Evolutionary conservation across 1,139 yeast species (phyloP).

Genomic region (Taphrina populina): DNA sequence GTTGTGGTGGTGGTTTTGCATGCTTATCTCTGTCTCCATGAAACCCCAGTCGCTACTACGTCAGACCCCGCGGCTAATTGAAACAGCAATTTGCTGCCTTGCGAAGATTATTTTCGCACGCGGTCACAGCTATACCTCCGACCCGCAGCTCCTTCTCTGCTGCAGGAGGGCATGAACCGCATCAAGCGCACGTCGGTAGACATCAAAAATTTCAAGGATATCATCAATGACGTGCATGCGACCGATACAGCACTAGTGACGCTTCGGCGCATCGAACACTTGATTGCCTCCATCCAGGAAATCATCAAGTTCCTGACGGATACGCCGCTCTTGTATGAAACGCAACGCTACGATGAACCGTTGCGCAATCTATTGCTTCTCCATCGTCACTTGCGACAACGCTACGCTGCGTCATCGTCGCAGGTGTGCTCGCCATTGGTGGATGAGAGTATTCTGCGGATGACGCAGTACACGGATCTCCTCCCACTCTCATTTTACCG

Average conservation of each 20-base stretch:
- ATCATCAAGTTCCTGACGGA: slow-evolving; percentile 24
- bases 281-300: slow-evolving; percentile 13
- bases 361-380: slow-evolving; percentile 9
- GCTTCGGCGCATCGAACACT: slow-evolving; percentile 16
- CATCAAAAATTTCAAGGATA: slow-evolving; percentile 16
- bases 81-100: no score
- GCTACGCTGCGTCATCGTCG: slow-evolving; percentile 3
- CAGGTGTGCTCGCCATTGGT: slow-evolving; percentile 8
- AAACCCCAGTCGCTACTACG: no score
- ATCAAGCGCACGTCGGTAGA: slow-evolving; percentile 31
- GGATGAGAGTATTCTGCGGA: slow-evolving; percentile 19
- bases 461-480: slow-evolving; percentile 28
- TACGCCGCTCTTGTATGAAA: slow-evolving; percentile 26
- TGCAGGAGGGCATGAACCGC: slow-evolving; percentile 23
- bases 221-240: background rate
- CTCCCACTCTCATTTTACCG: slow-evolving; percentile 25
- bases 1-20: no score
- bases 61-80: no score
- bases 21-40: no score
- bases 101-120: no score
- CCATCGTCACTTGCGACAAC: slow-evolving; percentile 2
- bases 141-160: no score
- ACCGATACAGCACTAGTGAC: slow-evolving; percentile 7
- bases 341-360: slow-evolving; percentile 19
- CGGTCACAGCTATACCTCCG: no score